Evolutionary conservation across 345 rosid species (phyloP), one percentile per base, ranked within the genome.

Genomic region (Eucalyptus marginata): DNA sequence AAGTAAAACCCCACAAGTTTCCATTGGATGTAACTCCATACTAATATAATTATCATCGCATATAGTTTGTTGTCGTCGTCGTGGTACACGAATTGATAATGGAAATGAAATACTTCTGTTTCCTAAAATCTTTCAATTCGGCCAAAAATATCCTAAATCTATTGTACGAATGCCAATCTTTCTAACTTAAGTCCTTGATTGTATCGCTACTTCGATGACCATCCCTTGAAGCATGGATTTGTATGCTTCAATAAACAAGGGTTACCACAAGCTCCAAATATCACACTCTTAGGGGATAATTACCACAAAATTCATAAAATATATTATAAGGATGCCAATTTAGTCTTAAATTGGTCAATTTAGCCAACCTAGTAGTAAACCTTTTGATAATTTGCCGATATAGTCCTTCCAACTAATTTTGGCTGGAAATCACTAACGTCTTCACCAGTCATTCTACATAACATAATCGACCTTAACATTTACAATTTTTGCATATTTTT

Each of bases 391-490:
- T 15, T 4, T 64, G 15, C 2, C 7, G 5, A 14, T n/a, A 3
- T n/a, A n/a, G 6, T n/a, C 2, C 5, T n/a, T 64, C 10, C 1
- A 7, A 64, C 76, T 15, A 64, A n/a, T n/a, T 64, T 64, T n/a
- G 0, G 0, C 2, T 15, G 1, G 2, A 64, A 64, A n/a, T n/a
- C 17, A 4, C 0, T 0, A 0, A n/a, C 0, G 2, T 64, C 4
- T 8, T 7, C 9, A 2, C 33, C 1, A 7, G 0, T 14, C 4
- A 8, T 64, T n/a, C 2, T 64, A n/a, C 20, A 2, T 15, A 16
- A n/a, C 76, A 29, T 13, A 6, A 7, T 14, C 16, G 14, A 4
- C 10, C 1, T 13, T n/a, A 4, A 64, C 18, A 14, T 64, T 4
- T 8, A 64, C 9, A 3, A 7, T n/a, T 7, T 64, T 64, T 64